These are phyloP conservation scores for Aspergillus japonicus DNA, from an alignment of 2,329 filamentous ascomycete species.

Conservation along the genomic window DNA sequence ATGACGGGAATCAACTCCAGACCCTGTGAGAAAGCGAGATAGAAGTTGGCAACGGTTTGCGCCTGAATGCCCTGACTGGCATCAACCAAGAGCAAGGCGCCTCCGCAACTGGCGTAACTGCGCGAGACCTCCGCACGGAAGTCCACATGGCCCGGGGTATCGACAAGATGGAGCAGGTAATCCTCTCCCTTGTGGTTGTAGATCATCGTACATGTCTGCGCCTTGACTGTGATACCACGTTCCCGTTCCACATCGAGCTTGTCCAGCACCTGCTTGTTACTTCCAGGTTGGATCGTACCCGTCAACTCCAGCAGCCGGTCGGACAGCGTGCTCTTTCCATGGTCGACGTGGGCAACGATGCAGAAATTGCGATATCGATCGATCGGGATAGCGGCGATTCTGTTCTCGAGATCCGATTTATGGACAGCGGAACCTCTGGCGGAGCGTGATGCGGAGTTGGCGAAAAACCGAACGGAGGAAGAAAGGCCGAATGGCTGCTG, in stretches of 20 bases:
- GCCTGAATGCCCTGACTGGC: slow-evolving; percentile 95
- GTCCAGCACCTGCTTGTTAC: slow-evolving; percentile 93
- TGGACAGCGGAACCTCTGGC: slow-evolving; percentile 24
- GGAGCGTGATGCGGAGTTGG: slow-evolving; percentile 28
- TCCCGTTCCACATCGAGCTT: slow-evolving; percentile 96
- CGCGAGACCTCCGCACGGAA: slow-evolving; percentile 94
- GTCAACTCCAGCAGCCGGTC: slow-evolving; percentile 92
- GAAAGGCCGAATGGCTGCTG: slow-evolving; percentile 26
- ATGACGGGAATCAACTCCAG: slow-evolving; percentile 84
- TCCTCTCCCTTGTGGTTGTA: slow-evolving; percentile 83
- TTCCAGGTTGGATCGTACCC: slow-evolving; percentile 81
- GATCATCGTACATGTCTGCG: slow-evolving; percentile 97
- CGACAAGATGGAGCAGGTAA: slow-evolving; percentile 91
- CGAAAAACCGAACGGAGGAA: slow-evolving; percentile 31
- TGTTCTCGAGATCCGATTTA: slow-evolving; percentile 56
- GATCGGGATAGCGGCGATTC: slow-evolving; percentile 53
- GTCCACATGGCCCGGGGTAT: slow-evolving; percentile 96
- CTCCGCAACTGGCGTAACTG: slow-evolving; percentile 94
- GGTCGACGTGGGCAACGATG: slow-evolving; percentile 97
- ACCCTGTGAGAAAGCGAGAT: slow-evolving; percentile 90
- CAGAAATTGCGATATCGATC: slow-evolving; percentile 82
- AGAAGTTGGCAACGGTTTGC: slow-evolving; percentile 98
- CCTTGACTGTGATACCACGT: slow-evolving; percentile 96
- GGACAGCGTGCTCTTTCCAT: slow-evolving; percentile 95
- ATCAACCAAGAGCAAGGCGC: slow-evolving; percentile 88